These are phyloP conservation scores for Kuraishia piskuri DNA, from an alignment of 805 yeast species.

Conservation along the genomic window DNA sequence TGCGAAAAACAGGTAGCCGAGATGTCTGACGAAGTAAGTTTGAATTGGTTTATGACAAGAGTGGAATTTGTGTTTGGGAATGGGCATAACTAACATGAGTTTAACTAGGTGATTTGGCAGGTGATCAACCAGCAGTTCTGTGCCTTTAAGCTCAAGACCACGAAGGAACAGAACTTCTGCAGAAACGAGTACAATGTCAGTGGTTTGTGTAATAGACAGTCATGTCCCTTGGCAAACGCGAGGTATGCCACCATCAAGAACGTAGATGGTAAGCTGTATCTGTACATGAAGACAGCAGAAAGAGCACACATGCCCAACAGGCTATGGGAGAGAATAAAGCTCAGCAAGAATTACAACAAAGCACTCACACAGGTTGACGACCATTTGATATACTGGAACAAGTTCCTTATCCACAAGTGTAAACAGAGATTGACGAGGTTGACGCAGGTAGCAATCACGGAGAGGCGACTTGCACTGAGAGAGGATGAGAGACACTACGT, in stretches of 20 bases:
- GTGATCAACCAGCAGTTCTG: conserved; percentile 93
- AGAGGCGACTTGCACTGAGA: conserved; percentile 83
- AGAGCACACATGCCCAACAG: conserved; percentile 93
- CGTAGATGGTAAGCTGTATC: conserved; percentile 68
- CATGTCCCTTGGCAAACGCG: conserved; percentile 95
- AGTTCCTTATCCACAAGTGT: conserved; percentile 83
- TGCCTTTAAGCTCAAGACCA: conserved; percentile 85
- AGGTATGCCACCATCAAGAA: conserved; percentile 82
- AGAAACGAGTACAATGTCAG: conserved; percentile 93
- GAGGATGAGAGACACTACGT: conserved; percentile 92
- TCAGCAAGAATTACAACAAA: conserved; percentile 80
- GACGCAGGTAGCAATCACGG: conserved; percentile 92
- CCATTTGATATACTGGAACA: conserved; percentile 87
- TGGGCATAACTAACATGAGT: background rate
- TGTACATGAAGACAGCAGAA: conserved; percentile 96
- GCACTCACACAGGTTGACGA: conserved; percentile 87
- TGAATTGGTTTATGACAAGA: background rate
- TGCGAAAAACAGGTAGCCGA: background rate
- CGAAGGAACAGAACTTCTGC: conserved; percentile 86
- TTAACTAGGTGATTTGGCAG: conserved; percentile 79
- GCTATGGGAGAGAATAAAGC: conserved; percentile 89
- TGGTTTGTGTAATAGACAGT: conserved; percentile 86
- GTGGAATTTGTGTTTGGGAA: background rate
- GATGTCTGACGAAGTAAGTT: conserved; percentile 22
- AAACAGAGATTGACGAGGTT: conserved; percentile 92